phyloP scores from a whole-genome alignment of 2,329 filamentous ascomycete genomes.

The Colletotrichum sp. region DNA sequence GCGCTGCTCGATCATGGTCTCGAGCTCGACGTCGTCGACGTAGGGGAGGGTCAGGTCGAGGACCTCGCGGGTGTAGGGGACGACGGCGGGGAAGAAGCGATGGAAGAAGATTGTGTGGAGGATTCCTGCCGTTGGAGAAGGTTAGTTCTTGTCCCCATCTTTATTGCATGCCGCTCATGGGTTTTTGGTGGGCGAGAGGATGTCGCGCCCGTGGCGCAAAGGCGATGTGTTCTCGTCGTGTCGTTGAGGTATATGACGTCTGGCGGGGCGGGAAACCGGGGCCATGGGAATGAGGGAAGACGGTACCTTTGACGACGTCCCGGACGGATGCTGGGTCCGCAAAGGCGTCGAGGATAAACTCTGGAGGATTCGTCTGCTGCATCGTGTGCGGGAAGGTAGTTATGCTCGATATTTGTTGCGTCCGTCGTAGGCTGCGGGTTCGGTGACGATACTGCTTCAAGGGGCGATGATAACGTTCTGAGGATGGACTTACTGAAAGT shows the following conservation, averaged over 20 bases:
- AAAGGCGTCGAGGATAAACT: constrained; percentile 94
- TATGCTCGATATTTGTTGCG: neutral
- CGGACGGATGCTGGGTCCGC: constrained; percentile 88
- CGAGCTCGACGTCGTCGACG: constrained; percentile 88
- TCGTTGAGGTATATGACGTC: constrained; percentile 16
- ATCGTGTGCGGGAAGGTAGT: constrained; percentile 32
- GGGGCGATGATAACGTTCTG: neutral
- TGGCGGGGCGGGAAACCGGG: constrained; percentile 5
- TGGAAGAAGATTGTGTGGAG: constrained; percentile 99
- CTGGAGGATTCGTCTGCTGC: constrained; percentile 68
- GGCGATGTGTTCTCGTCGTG: neutral
- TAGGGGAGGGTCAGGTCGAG: constrained; percentile 90
- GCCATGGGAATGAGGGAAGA: constrained; percentile 18
- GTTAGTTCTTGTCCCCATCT: neutral
- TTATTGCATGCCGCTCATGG: neutral
- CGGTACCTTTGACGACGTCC: constrained; percentile 87
- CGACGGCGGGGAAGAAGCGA: constrained; percentile 89
- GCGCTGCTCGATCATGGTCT: constrained; percentile 91
- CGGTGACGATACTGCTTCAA: neutral
- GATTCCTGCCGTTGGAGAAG: constrained; percentile 64
- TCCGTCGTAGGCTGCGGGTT: neutral
- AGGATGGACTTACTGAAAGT: neutral
- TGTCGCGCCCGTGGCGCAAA: neutral
- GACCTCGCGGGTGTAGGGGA: constrained; percentile 84
- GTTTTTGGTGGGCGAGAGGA: neutral